These are phyloP conservation scores for Pharnaceum exiguum DNA, from an alignment of 148 eudicot genomes.

Conservation along the genomic window DNA sequence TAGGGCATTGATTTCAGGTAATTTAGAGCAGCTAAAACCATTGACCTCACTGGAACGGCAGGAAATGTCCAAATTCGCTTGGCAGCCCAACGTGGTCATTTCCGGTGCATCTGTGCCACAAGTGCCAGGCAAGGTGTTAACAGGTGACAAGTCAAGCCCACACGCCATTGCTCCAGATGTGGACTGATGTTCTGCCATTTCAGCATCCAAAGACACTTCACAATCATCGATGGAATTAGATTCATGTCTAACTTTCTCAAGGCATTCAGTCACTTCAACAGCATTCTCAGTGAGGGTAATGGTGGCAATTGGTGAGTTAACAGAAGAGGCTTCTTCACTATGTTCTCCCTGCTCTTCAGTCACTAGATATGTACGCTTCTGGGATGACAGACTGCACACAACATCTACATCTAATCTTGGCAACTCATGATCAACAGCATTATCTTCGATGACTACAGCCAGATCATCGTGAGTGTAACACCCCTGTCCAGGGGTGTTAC, in stretches of 20 bases:
- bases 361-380: background rate
- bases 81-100: background rate
- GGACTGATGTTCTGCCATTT: background rate
- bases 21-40: slow-evolving; percentile 8
- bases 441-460: background rate
- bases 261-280: background rate
- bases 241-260: background rate
- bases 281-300: background rate
- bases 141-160: background rate
- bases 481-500: no score
- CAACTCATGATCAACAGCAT: slow-evolving; percentile 5
- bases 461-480: background rate
- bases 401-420: background rate
- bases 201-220: background rate
- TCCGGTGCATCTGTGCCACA: background rate
- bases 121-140: background rate
- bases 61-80: background rate
- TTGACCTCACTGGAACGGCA: slow-evolving; percentile 11
- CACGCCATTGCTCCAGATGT: slow-evolving; percentile 2
- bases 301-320: background rate
- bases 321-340: background rate
- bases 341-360: background rate
- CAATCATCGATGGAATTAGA: background rate
- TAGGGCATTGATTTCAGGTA: slow-evolving; percentile 14
- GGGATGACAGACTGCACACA: background rate